Conservation (phyloP, 2,329 filamentous ascomycete species). For the Fusarium mexicanum region DNA sequence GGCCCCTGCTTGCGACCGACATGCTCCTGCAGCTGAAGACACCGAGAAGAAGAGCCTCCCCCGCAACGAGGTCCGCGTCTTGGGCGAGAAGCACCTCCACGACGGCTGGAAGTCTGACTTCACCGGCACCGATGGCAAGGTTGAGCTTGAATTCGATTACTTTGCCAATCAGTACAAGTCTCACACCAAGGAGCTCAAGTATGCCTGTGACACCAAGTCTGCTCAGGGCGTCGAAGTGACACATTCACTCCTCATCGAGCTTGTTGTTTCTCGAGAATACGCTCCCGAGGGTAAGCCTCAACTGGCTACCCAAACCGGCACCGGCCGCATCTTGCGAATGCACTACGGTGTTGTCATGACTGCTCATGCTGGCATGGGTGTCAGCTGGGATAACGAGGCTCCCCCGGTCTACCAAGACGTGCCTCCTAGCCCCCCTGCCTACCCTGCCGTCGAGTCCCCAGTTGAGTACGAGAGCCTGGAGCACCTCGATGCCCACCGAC, state of each 20-base stretch:
- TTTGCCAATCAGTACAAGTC: constrained; percentile 52
- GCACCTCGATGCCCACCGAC: constrained; percentile 44
- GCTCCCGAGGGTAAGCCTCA: constrained; percentile 73
- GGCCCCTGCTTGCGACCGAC: constrained; percentile 81
- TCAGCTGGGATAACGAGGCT: constrained; percentile 96
- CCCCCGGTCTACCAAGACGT: constrained; percentile 95
- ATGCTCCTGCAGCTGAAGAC: constrained; percentile 59
- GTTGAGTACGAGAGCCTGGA: constrained; percentile 54
- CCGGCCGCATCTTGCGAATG: constrained; percentile 90
- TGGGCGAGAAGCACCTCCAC: constrained; percentile 85
- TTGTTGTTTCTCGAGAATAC: constrained; percentile 94
- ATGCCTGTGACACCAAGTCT: constrained; percentile 81
- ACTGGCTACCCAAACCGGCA: constrained; percentile 84
- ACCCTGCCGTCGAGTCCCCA: constrained; percentile 55
- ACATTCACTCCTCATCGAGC: constrained; percentile 88
- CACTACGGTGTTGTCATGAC: constrained; percentile 87
- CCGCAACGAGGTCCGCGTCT: constrained; percentile 78
- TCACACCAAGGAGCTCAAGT: constrained; percentile 63
- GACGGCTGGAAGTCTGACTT: constrained; percentile 87
- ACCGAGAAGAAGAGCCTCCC: constrained; percentile 69
- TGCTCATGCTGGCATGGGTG: constrained; percentile 84
- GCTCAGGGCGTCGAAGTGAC: constrained; percentile 79
- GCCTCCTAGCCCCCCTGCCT: constrained; percentile 82
- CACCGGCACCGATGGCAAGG: constrained; percentile 62
- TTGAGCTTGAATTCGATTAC: constrained; percentile 83